These are phyloP conservation scores for Pistacia atlantica DNA, from an alignment of 345 rosid genomes.

Conservation along the genomic window DNA sequence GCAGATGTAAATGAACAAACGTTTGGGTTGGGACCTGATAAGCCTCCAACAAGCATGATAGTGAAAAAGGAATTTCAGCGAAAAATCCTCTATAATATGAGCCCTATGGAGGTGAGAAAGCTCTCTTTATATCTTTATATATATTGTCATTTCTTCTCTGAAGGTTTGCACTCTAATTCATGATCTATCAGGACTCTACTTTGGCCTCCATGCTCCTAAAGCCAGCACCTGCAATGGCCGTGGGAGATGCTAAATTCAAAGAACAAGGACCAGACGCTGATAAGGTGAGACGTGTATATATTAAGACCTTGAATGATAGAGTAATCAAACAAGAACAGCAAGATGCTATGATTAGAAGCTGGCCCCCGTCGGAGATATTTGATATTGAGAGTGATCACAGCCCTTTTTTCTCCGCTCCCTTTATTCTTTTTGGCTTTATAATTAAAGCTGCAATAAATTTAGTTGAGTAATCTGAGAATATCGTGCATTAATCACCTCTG, in stretches of 20 bases:
- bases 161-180: too few species aligned
- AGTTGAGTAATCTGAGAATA: too few species aligned
- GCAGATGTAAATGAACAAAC: neutral
- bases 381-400: constrained; percentile 42
- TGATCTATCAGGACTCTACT: constrained; percentile 28
- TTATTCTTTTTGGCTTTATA: constrained; percentile 27
- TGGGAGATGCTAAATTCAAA: constrained; percentile 20
- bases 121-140: neutral
- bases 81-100: constrained; percentile 32
- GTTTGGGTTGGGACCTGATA: constrained; percentile 37
- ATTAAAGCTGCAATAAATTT: constrained; percentile 15
- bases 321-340: constrained; percentile 20
- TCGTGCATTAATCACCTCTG: too few species aligned
- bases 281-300: constrained; percentile 34
- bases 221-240: constrained; percentile 36
- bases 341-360: constrained; percentile 32
- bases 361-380: constrained; percentile 39
- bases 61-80: constrained; percentile 36
- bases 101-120: constrained; percentile 33
- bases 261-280: constrained; percentile 30
- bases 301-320: constrained; percentile 39
- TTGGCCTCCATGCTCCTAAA: constrained; percentile 38
- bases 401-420: constrained; percentile 41
- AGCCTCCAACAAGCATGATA: constrained; percentile 38
- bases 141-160: neutral